Conservation (phyloP, 2,329 filamentous ascomycete species). For the Penicillium sp. region DNA sequence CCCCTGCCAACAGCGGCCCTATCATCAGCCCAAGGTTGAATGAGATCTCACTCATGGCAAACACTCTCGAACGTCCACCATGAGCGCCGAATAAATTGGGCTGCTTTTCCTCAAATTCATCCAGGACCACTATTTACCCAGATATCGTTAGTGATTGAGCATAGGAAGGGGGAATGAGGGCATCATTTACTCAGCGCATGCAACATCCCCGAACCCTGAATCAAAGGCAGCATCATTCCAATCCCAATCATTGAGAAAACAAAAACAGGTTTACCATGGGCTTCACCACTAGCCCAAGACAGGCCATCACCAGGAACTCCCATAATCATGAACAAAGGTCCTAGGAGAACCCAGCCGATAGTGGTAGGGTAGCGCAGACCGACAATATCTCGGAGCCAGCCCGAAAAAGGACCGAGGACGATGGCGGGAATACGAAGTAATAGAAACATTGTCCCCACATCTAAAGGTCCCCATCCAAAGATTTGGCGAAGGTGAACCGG, state of each 20-base stretch:
- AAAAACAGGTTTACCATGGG: slow-evolving; percentile 23
- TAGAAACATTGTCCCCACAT: slow-evolving; percentile 59
- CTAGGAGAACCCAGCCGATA: slow-evolving; percentile 19
- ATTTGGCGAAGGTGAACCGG: slow-evolving; percentile 55
- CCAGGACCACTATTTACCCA: slow-evolving; percentile 15
- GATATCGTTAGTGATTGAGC: neutral
- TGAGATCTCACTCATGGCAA: slow-evolving; percentile 22
- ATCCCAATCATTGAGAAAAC: slow-evolving; percentile 17
- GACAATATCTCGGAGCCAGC: slow-evolving; percentile 35
- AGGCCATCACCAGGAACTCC: slow-evolving; percentile 27
- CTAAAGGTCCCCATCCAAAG: slow-evolving; percentile 58
- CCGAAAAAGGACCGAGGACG: slow-evolving; percentile 36
- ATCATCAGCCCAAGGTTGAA: slow-evolving; percentile 26
- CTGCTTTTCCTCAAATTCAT: slow-evolving; percentile 19
- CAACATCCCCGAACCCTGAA: slow-evolving; percentile 27
- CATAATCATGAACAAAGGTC: slow-evolving; percentile 24
- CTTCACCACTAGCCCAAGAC: slow-evolving; percentile 22
- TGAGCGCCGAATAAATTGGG: slow-evolving; percentile 27
- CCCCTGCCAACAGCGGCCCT: slow-evolving; percentile 23
- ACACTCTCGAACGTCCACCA: slow-evolving; percentile 25
- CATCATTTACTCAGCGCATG: slow-evolving; percentile 27
- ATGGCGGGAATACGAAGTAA: slow-evolving; percentile 58
- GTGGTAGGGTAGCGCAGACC: slow-evolving; percentile 22
- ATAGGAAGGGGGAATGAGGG: neutral
- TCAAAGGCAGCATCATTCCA: slow-evolving; percentile 20